These are phyloP conservation scores for Scheffersomyces titani DNA, from an alignment of 1,139 yeast species.

Conservation along the genomic window DNA sequence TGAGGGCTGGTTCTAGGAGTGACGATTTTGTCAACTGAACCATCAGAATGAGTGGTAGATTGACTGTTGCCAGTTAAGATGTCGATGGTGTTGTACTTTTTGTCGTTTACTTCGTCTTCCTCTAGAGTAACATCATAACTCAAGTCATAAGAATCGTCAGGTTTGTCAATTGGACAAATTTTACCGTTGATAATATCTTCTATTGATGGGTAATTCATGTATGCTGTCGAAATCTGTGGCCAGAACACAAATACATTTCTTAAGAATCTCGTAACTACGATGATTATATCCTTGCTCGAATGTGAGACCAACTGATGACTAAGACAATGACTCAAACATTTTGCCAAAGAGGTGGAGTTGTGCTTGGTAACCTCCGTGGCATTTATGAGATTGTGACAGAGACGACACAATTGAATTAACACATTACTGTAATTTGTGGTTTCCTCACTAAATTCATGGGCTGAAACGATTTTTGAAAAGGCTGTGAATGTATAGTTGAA, in stretches of 20 bases:
- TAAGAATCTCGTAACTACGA: constrained; percentile 52
- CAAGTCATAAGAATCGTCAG: constrained; percentile 30
- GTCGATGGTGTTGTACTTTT: constrained; percentile 15
- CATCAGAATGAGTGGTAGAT: not conserved
- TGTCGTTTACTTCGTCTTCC: constrained; percentile 18
- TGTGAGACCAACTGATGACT: constrained; percentile 52
- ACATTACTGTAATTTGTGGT: constrained; percentile 20
- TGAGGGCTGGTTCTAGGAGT: constrained; percentile 9
- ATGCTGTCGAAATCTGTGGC: constrained; percentile 20
- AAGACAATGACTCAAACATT: constrained; percentile 50
- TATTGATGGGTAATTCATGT: constrained; percentile 14
- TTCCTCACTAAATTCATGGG: constrained; percentile 5
- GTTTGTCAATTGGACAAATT: constrained; percentile 11
- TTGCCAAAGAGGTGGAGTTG: constrained; percentile 45
- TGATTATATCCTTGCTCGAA: constrained; percentile 44
- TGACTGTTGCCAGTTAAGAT: constrained; percentile 12
- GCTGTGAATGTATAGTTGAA: constrained; percentile 36
- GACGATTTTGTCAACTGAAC: not conserved
- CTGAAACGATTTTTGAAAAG: constrained; percentile 30
- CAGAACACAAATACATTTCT: constrained; percentile 52
- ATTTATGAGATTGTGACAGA: constrained; percentile 36
- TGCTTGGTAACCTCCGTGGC: constrained; percentile 43
- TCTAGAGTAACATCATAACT: constrained; percentile 33
- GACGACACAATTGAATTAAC: constrained; percentile 43
- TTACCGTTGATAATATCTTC: constrained; percentile 24